Base-by-base conservation (phyloP, 257 asterid genomes). In the Avicennia marina region DNA sequence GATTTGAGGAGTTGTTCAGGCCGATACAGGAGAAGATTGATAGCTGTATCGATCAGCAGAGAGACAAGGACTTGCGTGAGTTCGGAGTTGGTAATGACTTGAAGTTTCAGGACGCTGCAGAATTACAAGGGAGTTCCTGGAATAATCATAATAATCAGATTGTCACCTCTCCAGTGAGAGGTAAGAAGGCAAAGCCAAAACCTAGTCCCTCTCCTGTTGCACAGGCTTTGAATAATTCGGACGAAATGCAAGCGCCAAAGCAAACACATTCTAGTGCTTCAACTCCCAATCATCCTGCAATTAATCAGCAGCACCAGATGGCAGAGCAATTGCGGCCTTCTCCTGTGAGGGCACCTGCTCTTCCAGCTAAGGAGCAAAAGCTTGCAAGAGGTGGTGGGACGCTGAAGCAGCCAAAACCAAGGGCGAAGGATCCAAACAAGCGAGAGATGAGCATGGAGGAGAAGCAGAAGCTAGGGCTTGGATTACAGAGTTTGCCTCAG, bases 391-490 rank as follows among this genome's bases (percentile, higher is more conserved):
- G 55, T 16, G 64, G 22, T 7, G 41, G 41, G 41, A 16, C 64
- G 1, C 62, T 43, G 21, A 85, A 75, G 74, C 82, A 44, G 70
- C 88, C 94, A 0, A 85, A 85, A 63, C 94, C 94, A 0, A 73
- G 81, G 67, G 94, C 94, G 0, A 85, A 77, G 72, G 90, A 82
- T 64, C 80, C 70, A 0, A 73, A 68, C 26, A 85, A 85, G 66
- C 77, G 94, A 40, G 90, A 79, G 21, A 85, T 85, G 94, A 77
- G 68, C 42, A 68, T 77, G 72, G 94, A 79, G 60, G 94, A 85
- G 66, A 85, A 85, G 72, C 90, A 82, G 40, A 85, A 81, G 70
- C 85, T 85, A 32, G 94, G 94, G 4, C 19, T 53, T 25, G 94
- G 83, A 11, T 63, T 85, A 77, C 94, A 85, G 72, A 82, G 63